A percentile compares a stretch with the other conserved stretches of the same genome.
Conservation (phyloP, 192 early-diverging fungal genomes). For the Linnemannia schmuckeri region DNA sequence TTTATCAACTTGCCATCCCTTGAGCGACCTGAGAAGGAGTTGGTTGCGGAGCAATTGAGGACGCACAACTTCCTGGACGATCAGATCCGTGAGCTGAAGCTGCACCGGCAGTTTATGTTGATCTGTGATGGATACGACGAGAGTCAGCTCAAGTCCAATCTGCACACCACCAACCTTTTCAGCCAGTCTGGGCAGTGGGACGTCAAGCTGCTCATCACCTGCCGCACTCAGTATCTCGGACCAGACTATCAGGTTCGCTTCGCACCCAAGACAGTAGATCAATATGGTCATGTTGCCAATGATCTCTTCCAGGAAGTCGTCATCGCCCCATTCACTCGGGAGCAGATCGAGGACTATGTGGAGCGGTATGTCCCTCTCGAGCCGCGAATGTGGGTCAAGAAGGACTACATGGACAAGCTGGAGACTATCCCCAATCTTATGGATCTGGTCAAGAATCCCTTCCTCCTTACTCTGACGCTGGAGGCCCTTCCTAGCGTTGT, state of each 20-base stretch:
- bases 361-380: constrained; percentile 10
- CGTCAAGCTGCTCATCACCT: constrained; percentile 19
- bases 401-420: constrained; percentile 18
- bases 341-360: constrained; percentile 12
- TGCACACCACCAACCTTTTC: background rate
- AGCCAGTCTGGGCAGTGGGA: constrained; percentile 21
- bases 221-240: constrained; percentile 24
- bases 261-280: background rate
- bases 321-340: constrained; percentile 19
- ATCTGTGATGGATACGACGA: constrained; percentile 15
- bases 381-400: background rate
- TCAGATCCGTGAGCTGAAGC: background rate
- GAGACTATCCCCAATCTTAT: background rate
- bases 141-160: background rate
- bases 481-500: constrained; percentile 5
- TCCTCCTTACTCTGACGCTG: constrained; percentile 17
- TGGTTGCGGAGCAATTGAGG: background rate
- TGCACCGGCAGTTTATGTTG: background rate
- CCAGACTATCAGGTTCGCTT: constrained; percentile 13
- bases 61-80: background rate
- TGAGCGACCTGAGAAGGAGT: background rate
- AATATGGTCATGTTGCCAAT: background rate
- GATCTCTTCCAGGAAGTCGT: constrained; percentile 24
- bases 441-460: constrained; percentile 27
- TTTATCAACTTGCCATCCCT: constrained; percentile 10